Conservation (phyloP, 2,329 filamentous ascomycete genomes). For the Chaetomiaceae sp. region DNA sequence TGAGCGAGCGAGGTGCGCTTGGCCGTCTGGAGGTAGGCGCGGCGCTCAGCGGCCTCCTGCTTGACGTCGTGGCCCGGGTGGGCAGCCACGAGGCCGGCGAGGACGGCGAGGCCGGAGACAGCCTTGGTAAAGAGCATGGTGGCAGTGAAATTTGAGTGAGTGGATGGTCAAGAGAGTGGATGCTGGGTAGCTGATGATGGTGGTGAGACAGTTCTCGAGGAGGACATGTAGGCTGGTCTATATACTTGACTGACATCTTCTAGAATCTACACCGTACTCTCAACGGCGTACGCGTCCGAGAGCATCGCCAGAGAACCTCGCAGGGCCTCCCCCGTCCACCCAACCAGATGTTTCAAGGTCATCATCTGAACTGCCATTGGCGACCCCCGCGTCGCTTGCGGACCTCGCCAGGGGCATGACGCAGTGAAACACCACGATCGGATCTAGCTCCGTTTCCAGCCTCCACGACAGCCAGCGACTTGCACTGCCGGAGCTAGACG, state of each 20-base stretch:
- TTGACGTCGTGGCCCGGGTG: constrained; percentile 41
- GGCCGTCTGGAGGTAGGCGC: constrained; percentile 32
- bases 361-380: background rate
- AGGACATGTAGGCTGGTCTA: background rate
- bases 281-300: background rate
- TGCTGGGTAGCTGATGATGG: background rate
- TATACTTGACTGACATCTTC: background rate
- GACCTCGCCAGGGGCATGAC: background rate
- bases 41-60: constrained; percentile 40
- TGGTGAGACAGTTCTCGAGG: background rate
- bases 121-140: constrained; percentile 28
- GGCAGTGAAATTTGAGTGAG: background rate
- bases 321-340: background rate
- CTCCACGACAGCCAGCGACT: background rate
- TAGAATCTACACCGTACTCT: too few relatives aligned
- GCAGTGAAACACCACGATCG: background rate
- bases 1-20: constrained; percentile 34
- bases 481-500: background rate
- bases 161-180: background rate
- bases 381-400: background rate
- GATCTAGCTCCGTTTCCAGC: background rate
- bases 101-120: constrained; percentile 22
- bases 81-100: constrained; percentile 26
- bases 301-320: background rate
- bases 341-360: background rate